Evolutionary conservation across 345 rosid genomes (phyloP), one percentile per base, ranked within the genome.

Genomic region (Populus ilicifolia): DNA sequence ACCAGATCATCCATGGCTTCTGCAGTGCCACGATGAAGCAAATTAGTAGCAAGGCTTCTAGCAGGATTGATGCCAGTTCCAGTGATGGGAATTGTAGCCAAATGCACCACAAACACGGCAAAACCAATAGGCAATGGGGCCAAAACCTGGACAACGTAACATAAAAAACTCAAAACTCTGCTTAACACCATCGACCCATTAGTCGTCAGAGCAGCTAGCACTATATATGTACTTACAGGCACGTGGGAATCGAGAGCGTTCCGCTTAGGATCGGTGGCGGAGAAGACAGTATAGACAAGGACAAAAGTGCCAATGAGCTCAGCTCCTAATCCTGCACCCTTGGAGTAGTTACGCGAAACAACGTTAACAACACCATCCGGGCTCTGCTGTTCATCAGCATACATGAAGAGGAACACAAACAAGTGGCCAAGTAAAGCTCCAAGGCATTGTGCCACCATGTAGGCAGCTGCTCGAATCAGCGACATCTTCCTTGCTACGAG

Each of bases 261-360:
- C 66, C 97, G 87, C 81, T 93, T 93, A 16, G 97, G 97, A 84
- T 93, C 96, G 67, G 96, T 91, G 54, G 97, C 94, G 20, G 97
- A 85, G 89, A 89, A 89, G 59, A 91, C 95, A 1, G 93, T 87
- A 90, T 89, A 91, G 14, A 43, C 46, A 10, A 43, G 46, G 46
- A 9, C 46, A 46, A 91, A 89, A 14, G 95, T 89, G 36, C 95
- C 93, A 39, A 93, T 86, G 41, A 88, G 90, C 87, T 93, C 97
- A 75, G 93, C 94, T 1, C 91, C 96, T 70, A 93, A 78, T 56
- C 94, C 97, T 0, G 90, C 81, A 64, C 94, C 93, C 0, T 65
- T 90, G 88, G 68, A 88, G 84, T 86, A 93, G 20, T 93, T 96
- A 23, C 71, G 0, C 9, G 78, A 77, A 5, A 93, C 93, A 0